Base-by-base conservation (phyloP, 1,284 basidiomycete genomes). In the Trichosporon coremiiforme region DNA sequence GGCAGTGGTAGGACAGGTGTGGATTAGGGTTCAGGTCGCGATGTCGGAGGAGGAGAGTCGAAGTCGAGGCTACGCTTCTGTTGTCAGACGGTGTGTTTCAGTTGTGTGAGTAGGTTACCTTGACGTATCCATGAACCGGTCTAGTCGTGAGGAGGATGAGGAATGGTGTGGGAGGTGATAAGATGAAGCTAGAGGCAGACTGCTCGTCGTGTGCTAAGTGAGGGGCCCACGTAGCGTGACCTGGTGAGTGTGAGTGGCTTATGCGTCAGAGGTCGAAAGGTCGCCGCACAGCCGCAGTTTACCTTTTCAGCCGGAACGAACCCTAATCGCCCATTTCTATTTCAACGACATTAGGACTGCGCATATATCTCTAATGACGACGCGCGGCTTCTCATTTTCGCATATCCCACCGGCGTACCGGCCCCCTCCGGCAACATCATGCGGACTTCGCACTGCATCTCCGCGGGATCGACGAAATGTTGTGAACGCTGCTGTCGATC, bases 401-500 rank as follows among this genome's bases (percentile, higher is more conserved):
- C 20, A 53, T 25, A 53, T 22, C 20, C 6, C 25, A 25, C 25
- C 25, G 25, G 25, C 25, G 25, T 25, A 25, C 50, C 50, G 50
- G 50, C 20, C n/a, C 5, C 5, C 7, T 22, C 50, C 50, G 50
- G 50, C 10, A 22, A 10, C 10, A 8, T 25, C 20, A 22, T 53
- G 9, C 7, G 2, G 50, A 7, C 22, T 4, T 25, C 25, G 25
- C 25, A 25, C 25, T 25, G 25, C 7, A 25, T 53, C 20, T 53
- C 50, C 50, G 50, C 50, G 33, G 25, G 50, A 53, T 53, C 50
- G 50, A 22, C 50, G 50, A 53, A 53, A 53, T 53, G 50, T 53
- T 53, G 50, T 17, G 20, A 22, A 47, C 45, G 4, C 6, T 5
- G 45, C n/a, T 5, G 45, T 7, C n/a, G 50, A 6, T 12, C 50